phyloP scores from a whole-genome alignment of 495 filamentous ascomycete species.

The Xylaria telfairii region DNA sequence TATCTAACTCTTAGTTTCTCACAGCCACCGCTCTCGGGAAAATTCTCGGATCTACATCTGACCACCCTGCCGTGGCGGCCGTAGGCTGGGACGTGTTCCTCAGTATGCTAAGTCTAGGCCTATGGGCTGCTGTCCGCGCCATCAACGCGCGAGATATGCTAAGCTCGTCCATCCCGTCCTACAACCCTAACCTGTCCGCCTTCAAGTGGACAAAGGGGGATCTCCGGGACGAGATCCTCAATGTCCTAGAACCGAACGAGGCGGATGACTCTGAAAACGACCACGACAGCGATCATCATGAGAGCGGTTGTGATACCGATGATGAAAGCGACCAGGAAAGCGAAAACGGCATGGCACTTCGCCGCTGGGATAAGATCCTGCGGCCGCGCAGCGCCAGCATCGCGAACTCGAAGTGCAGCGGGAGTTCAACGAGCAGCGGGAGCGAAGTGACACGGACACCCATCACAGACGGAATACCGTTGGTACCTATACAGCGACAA shows the following conservation, averaged over 20 bases:
- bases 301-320: too few species aligned
- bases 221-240: constrained; percentile 13
- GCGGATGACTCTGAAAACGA: constrained; percentile 7
- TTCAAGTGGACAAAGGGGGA: neutral
- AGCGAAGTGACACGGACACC: constrained; percentile 14
- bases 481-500: too few species aligned
- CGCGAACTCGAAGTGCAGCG: constrained; percentile 8
- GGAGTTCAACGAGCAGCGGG: constrained; percentile 12
- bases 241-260: neutral
- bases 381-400: constrained; percentile 26
- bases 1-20: neutral
- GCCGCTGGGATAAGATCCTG: constrained; percentile 20
- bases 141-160: constrained; percentile 52
- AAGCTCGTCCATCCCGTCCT: constrained; percentile 28
- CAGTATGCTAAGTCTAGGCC: constrained; percentile 55
- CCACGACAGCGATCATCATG: too few species aligned
- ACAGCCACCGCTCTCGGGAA: constrained; percentile 46
- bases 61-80: constrained; percentile 57
- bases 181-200: constrained; percentile 22
- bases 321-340: constrained; percentile 1
- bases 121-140: constrained; percentile 60
- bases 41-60: constrained; percentile 47
- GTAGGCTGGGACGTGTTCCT: constrained; percentile 59
- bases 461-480: too few species aligned
- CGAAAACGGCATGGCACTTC: constrained; percentile 28